Percentiles rank a stretch among this genome's conserved stretches.
Evolutionary conservation across 495 filamentous ascomycete genomes (phyloP).

Genomic region (Penicillium longicatenatum): DNA sequence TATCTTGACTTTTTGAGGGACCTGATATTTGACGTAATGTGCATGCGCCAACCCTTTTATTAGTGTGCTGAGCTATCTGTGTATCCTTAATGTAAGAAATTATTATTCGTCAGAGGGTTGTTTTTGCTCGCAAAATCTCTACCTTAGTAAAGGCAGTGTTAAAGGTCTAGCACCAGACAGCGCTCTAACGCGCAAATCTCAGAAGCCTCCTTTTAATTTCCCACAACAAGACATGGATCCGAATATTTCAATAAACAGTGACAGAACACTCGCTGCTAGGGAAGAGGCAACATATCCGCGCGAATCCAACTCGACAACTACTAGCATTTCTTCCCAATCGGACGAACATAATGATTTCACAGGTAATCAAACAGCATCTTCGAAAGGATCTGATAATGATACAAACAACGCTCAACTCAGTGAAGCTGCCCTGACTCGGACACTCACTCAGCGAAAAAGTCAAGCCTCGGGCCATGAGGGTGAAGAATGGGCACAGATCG

Average conservation of each 20-base stretch:
- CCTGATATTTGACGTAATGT: slow-evolving; percentile 20
- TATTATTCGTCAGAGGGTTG: not conserved
- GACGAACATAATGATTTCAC: slow-evolving; percentile 1
- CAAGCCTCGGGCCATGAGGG: slow-evolving; percentile 37
- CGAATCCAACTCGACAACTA: not conserved
- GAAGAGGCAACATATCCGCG: not conserved
- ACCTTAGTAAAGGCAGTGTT: not conserved
- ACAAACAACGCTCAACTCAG: slow-evolving; percentile 18
- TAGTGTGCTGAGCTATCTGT: not conserved
- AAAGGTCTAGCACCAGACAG: not conserved
- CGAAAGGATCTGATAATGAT: not conserved
- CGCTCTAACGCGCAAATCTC: not conserved
- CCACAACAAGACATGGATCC: not conserved
- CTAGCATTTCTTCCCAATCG: slow-evolving; percentile 5
- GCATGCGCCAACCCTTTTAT: not conserved
- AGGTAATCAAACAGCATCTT: slow-evolving; percentile 8
- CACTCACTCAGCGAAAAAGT: slow-evolving; percentile 53
- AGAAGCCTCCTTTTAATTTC: not conserved
- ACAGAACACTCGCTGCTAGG: not conserved
- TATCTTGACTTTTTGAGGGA: not conserved
- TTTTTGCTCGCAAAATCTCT: not conserved
- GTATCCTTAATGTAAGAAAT: not conserved
- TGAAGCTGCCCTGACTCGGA: slow-evolving; percentile 55
- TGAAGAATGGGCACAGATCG: slow-evolving; percentile 60
- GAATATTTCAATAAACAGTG: not conserved